Percentiles rank a stretch among this genome's conserved stretches.
Evolutionary conservation across 2,329 filamentous ascomycete species (phyloP).

Genomic region (Aspergillus clavatus): DNA sequence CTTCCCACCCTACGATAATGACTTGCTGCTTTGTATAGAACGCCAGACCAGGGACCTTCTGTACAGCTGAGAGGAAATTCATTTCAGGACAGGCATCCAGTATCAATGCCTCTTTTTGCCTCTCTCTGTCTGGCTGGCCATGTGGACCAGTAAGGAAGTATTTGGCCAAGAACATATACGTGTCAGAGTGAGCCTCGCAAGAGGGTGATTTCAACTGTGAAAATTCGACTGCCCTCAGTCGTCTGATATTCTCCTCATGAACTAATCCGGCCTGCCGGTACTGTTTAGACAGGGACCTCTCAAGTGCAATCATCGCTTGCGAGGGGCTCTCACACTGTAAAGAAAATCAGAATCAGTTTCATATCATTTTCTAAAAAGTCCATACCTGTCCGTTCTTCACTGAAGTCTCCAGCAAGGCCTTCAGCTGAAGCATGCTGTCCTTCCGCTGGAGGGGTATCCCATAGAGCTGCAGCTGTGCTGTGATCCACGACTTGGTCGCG

Average conservation of each 20-base stretch:
- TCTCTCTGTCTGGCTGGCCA: neutral
- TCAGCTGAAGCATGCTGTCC: neutral
- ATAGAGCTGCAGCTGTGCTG: conserved; percentile 1
- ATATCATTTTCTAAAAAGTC: neutral
- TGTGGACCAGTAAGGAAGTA: neutral
- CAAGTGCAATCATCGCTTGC: neutral
- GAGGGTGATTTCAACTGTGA: neutral
- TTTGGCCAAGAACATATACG: neutral
- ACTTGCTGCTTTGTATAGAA: neutral
- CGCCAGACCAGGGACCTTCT: neutral
- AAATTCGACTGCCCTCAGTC: neutral
- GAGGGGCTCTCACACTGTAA: neutral
- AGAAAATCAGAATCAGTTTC: neutral
- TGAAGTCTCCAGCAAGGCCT: neutral
- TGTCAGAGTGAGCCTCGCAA: neutral
- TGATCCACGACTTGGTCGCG: conserved; percentile 3
- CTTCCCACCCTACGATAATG: neutral
- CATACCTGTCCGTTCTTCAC: conserved; percentile 2
- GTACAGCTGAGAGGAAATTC: neutral
- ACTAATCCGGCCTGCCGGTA: neutral
- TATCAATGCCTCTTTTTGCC: neutral
- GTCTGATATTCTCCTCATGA: neutral
- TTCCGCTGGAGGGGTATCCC: neutral
- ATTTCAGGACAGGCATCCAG: neutral
- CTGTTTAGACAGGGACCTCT: neutral